A percentile compares a stretch with the other conserved stretches of the same genome.
These are phyloP conservation scores for Vinca major DNA, from an alignment of 305 asterid genomes.

Conservation along the genomic window DNA sequence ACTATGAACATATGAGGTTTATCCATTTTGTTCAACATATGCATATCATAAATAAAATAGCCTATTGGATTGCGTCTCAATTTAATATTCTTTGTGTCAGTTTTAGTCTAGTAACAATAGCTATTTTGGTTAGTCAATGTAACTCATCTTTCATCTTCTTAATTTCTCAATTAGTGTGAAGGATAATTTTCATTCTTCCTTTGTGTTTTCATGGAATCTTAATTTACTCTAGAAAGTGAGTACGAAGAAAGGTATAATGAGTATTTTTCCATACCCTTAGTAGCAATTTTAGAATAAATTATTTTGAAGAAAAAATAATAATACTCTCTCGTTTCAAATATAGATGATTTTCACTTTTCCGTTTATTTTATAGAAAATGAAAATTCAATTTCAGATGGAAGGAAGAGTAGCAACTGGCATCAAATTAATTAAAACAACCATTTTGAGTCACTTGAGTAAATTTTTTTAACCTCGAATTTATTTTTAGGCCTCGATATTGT, in stretches of 20 bases:
- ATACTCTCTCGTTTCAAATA: too few relatives aligned
- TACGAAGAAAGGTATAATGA: slow-evolving; percentile 33
- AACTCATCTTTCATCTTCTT: neutral
- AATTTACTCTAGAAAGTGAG: neutral
- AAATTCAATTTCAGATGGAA: too few relatives aligned
- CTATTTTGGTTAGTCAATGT: neutral
- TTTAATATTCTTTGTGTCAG: too few relatives aligned
- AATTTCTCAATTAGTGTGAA: neutral
- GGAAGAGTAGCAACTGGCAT: too few relatives aligned
- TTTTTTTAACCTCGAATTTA: too few relatives aligned
- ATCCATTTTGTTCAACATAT: neutral
- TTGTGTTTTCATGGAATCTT: neutral
- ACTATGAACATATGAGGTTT: neutral
- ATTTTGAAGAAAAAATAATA: neutral
- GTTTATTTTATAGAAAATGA: too few relatives aligned
- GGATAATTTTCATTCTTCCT: neutral
- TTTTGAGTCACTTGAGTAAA: too few relatives aligned
- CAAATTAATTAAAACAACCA: too few relatives aligned
- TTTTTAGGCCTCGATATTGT: too few relatives aligned
- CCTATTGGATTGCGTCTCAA: too few relatives aligned
- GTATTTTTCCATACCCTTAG: neutral
- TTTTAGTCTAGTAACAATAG: too few relatives aligned
- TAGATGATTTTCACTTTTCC: too few relatives aligned
- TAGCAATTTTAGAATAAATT: neutral
- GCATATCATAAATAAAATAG: neutral